Evolutionary conservation across 1,284 basidiomycete species (phyloP), one percentile per base, ranked within the genome.

Genomic region (Erythrobasidium hasegawianum): DNA sequence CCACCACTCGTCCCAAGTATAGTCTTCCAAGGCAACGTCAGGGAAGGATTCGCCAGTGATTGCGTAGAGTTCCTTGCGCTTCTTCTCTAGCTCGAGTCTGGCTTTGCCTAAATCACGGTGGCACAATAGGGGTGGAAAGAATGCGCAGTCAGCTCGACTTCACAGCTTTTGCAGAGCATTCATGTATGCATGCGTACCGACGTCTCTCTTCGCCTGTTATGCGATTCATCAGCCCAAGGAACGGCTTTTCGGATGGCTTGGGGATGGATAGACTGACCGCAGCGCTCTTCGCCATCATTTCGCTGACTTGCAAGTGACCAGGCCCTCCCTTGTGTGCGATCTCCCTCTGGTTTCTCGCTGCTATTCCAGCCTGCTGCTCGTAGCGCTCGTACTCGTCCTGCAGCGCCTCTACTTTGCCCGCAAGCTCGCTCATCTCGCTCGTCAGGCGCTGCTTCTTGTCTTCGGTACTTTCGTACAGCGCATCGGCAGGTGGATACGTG

Each of bases 1-100:
- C 43, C 43, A 47, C 43, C 43, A 47, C 43, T 47, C 43, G 43
- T 47, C 43, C 43, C 43, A 47, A 24, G 43, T 47, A 14, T 47
- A 47, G 8, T 47, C 43, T 47, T 47, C 43, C 4, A 16, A 8
- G 7, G 43, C n/a, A 5, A 47, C 22, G 43, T n/a, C 22, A 14
- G 43, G 43, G n/a, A n/a, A 47, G 33, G 33, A 33, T 33, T 33
- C 33, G 16, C 43, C 43, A 24, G 43, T 47, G 43, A 47, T 24
- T 24, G 16, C 43, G 14, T 18, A 47, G 14, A 47, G 43, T 14
- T 47, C 43, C 14, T 47, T 47, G 7, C 14, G 43, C 43, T 47
- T 47, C 43, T 47, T n/a, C n/a, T 47, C 43, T 5, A 47, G 43
- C 43, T 24, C n/a, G 43, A n/a, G 16, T 47, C 22, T n/a, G 16